Base-by-base conservation (phyloP, 1,284 basidiomycete species). In the Peniophora sp. region DNA sequence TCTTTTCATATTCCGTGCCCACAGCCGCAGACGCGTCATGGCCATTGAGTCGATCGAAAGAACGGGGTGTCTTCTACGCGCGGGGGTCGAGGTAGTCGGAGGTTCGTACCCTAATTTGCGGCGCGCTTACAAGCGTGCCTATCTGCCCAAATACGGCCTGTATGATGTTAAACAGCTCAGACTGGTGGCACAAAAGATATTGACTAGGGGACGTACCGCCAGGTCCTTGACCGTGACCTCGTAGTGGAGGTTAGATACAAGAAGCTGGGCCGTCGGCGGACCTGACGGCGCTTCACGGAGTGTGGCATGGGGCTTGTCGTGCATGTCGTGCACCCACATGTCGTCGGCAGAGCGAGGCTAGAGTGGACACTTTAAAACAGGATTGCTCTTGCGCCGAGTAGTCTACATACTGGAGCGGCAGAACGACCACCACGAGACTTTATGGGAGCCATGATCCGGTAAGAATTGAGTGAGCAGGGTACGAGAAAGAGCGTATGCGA, bases 111-210 rank as follows among this genome's bases (percentile, higher is more conserved):
- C 87, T 92, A 73, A 97, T 95, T 69, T 83, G 74, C 70, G 94
- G 93, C 72, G 92, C 89, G 69, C 88, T 83, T 63, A 88, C 79
- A 65, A 98, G 83, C 68, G 89, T 91, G 71, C 94, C 95, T 66
- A 92, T 86, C 68, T 91, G 84, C 58, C 88, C 85, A 75, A 97
- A 98, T 60, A 97, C 92, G 67, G 78, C 75, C 92, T 96, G 60
- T 10, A 52, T n/a, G 45, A 8, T 3, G 20, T 18, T 5, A 49
- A 34, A 47, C 52, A 52, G 53, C 44, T 60, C 55, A 47, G 5
- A 5, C 18, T 15, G 34, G 15, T 36, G 14, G 24, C 18, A 49
- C 10, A 20, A n/a, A 6, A 51, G 43, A 27, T 34, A 48, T 20
- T 49, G 44, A 53, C 37, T 39, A 37, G 47, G 24, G 37, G 50